Conservation (phyloP, 306 rosid genomes). For the Inga leiocalycina region DNA sequence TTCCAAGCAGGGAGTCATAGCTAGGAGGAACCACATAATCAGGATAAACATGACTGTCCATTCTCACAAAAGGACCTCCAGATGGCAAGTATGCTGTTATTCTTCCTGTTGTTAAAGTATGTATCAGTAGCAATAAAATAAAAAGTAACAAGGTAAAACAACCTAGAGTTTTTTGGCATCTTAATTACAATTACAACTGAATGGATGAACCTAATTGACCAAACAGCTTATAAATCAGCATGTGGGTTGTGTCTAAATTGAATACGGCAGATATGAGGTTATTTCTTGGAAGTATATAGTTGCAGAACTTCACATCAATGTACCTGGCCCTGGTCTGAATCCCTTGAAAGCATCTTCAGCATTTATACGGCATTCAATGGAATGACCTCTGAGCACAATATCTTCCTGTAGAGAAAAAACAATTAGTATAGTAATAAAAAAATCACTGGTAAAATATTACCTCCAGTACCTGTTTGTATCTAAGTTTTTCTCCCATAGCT, state of each 20-base stretch:
- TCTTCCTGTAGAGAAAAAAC: constrained; percentile 69
- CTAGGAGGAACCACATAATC: constrained; percentile 98
- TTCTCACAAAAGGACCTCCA: constrained; percentile 98
- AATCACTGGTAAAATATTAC: constrained; percentile 30
- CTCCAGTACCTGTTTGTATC: constrained; percentile 69
- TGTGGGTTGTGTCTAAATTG: constrained; percentile 17
- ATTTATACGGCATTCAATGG: constrained; percentile 96
- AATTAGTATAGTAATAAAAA: constrained; percentile 33
- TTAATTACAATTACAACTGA: constrained; percentile 18
- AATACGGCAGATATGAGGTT: constrained; percentile 7
- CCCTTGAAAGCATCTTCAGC: constrained; percentile 98
- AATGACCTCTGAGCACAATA: constrained; percentile 92
- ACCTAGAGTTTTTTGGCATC: not conserved
- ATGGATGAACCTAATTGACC: constrained; percentile 19
- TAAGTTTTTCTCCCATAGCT: constrained; percentile 91
- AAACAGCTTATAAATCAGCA: not conserved
- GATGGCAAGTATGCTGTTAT: constrained; percentile 94
- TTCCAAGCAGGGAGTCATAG: constrained; percentile 98
- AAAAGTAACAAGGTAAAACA: not conserved
- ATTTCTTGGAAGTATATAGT: not conserved
- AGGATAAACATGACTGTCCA: constrained; percentile 98
- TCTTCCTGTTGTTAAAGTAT: constrained; percentile 67
- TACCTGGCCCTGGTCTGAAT: constrained; percentile 99
- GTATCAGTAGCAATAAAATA: constrained; percentile 3
- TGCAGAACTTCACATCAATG: constrained; percentile 34